Evolutionary conservation across 2,329 filamentous ascomycete genomes (phyloP).

Genomic region (Penicillium sp.): DNA sequence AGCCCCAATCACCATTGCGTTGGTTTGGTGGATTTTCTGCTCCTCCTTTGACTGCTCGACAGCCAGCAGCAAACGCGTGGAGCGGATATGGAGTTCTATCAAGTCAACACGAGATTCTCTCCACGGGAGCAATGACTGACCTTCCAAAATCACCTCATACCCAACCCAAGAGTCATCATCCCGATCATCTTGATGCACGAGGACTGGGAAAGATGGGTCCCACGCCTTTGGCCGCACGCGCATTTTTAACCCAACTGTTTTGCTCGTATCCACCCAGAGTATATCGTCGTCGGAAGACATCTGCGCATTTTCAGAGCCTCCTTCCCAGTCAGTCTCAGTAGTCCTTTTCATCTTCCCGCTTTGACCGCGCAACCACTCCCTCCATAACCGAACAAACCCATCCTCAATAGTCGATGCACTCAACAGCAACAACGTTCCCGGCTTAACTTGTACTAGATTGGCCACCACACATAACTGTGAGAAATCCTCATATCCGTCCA

Average conservation of each 20-base stretch:
- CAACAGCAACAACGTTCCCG: conserved; percentile 61
- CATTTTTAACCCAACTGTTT: conserved; percentile 68
- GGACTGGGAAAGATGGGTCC: conserved; percentile 51
- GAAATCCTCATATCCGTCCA: conserved; percentile 72
- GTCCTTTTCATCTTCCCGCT: conserved; percentile 13
- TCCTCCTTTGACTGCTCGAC: conserved; percentile 65
- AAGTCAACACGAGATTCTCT: neutral
- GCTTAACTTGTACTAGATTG: conserved; percentile 67
- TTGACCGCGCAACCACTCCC: conserved; percentile 65
- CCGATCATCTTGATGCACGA: conserved; percentile 47
- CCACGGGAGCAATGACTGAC: conserved; percentile 46
- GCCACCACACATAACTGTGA: conserved; percentile 69
- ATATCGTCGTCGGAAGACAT: conserved; percentile 44
- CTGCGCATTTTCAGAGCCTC: conserved; percentile 18
- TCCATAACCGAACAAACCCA: conserved; percentile 68
- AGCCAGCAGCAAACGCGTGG: conserved; percentile 62
- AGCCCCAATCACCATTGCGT: conserved; percentile 56
- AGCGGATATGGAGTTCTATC: conserved; percentile 66
- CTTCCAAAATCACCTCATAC: conserved; percentile 71
- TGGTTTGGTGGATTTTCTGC: conserved; percentile 56
- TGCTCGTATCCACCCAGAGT: conserved; percentile 66
- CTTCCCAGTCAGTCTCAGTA: conserved; percentile 7
- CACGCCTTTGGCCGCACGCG: conserved; percentile 57
- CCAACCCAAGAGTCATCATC: conserved; percentile 64
- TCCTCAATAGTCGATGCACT: conserved; percentile 67